Conservation (phyloP, 73 alveolate species). For the Paramecium pentaurelia region DNA sequence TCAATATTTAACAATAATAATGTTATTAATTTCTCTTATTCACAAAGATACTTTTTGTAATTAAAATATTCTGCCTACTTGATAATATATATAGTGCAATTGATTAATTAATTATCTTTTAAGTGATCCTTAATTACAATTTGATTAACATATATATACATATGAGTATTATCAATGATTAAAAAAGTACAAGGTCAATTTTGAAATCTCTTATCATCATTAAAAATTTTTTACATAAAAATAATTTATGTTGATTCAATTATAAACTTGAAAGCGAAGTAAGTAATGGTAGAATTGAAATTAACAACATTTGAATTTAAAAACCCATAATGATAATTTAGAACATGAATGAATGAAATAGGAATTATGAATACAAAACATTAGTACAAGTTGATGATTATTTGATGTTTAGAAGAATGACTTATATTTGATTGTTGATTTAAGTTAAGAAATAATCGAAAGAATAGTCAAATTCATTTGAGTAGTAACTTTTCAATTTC, state of each 20-base stretch:
- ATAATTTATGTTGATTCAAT: not conserved
- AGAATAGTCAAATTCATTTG: not conserved
- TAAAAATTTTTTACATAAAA: not conserved
- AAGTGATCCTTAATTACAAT: not conserved
- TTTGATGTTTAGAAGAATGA: not conserved
- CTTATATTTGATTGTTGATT: not conserved
- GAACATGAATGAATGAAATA: not conserved
- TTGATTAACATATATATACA: not conserved
- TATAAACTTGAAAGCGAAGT: not conserved
- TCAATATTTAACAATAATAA: not conserved
- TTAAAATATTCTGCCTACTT: too few relatives aligned
- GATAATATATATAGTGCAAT: too few relatives aligned
- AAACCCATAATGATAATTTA: not conserved
- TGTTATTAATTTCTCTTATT: too few relatives aligned
- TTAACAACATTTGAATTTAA: not conserved
- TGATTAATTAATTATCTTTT: not conserved
- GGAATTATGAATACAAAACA: too few relatives aligned
- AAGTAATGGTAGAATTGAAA: not conserved
- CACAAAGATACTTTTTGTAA: too few relatives aligned
- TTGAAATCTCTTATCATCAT: not conserved
- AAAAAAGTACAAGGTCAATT: not conserved
- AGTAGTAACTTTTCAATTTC: not conserved
- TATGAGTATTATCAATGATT: not conserved
- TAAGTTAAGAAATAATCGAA: not conserved
- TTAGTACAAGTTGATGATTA: not conserved